Evolutionary conservation across 345 rosid species (phyloP).

Genomic region (Boechera divaricarpa): DNA sequence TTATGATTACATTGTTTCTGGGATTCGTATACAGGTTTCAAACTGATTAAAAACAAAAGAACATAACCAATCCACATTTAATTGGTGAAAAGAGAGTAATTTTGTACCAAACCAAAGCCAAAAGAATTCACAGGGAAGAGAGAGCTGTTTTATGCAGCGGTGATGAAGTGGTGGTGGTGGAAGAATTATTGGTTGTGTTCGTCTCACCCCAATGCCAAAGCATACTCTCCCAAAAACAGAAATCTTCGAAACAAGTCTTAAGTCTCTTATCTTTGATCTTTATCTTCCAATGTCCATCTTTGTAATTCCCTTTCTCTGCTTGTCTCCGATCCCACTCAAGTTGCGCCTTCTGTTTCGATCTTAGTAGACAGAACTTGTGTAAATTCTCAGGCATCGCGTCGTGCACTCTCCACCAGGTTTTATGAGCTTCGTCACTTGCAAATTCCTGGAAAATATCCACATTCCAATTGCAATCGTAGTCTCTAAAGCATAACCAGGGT

Average conservation of each 20-base stretch:
- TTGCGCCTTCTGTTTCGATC: constrained; percentile 85
- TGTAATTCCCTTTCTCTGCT: constrained; percentile 78
- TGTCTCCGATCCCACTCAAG: constrained; percentile 88
- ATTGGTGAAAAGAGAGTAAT: background rate
- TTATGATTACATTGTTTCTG: constrained; percentile 16
- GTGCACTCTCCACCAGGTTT: constrained; percentile 87
- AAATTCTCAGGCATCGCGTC: constrained; percentile 78
- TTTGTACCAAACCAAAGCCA: constrained; percentile 3
- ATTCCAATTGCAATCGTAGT: constrained; percentile 97
- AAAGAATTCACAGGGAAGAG: constrained; percentile 46
- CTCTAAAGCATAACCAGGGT: constrained; percentile 91
- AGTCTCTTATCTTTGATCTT: constrained; percentile 72
- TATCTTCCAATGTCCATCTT: constrained; percentile 85
- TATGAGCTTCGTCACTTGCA: constrained; percentile 82
- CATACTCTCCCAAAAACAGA: constrained; percentile 93
- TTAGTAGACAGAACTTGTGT: constrained; percentile 72
- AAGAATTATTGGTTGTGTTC: constrained; percentile 68
- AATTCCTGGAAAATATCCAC: constrained; percentile 77
- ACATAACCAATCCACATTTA: background rate
- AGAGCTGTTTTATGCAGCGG: constrained; percentile 42
- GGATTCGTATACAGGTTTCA: constrained; percentile 24
- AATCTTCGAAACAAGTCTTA: constrained; percentile 68
- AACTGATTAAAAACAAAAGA: background rate
- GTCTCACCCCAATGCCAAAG: constrained; percentile 91
- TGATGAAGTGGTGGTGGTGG: constrained; percentile 42